These are phyloP conservation scores for Sugiyamaella valdiviana DNA, from an alignment of 805 yeast genomes.

Conservation along the genomic window DNA sequence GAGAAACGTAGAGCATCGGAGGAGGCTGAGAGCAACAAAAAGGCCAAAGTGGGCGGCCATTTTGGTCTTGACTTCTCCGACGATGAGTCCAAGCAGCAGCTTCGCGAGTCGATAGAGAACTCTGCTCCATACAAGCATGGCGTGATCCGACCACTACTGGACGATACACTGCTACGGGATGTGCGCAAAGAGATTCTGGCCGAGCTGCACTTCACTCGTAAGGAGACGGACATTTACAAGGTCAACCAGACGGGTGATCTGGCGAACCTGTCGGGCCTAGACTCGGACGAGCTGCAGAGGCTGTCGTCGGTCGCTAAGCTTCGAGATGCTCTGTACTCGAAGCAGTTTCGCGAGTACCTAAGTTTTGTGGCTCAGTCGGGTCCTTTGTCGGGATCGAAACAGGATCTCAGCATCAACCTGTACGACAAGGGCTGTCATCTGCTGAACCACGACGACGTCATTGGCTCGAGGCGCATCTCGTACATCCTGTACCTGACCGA, in stretches of 20 bases:
- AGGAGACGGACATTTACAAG: constrained; percentile 95
- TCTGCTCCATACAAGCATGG: constrained; percentile 91
- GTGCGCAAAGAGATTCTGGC: constrained; percentile 80
- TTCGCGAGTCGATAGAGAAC: constrained; percentile 34
- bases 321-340: constrained; percentile 82
- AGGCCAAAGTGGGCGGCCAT: constrained; percentile 10
- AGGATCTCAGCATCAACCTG: constrained; percentile 88
- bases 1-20: neutral
- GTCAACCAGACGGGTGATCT: constrained; percentile 79
- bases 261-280: constrained; percentile 83
- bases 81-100: constrained; percentile 2
- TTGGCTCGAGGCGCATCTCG: constrained; percentile 89
- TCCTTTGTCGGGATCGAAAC: constrained; percentile 78
- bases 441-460: constrained; percentile 94
- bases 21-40: constrained; percentile 2
- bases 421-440: constrained; percentile 91
- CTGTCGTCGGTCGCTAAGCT: constrained; percentile 71
- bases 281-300: constrained; percentile 64
- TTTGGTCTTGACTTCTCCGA: constrained; percentile 14
- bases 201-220: constrained; percentile 83
- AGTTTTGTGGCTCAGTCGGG: constrained; percentile 81
- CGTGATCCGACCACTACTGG: constrained; percentile 61
- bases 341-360: constrained; percentile 72
- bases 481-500: constrained; percentile 90
- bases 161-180: constrained; percentile 67